These are phyloP conservation scores for Breviolum minutum DNA, from an alignment of 73 alveolate genomes.

Conservation along the genomic window DNA sequence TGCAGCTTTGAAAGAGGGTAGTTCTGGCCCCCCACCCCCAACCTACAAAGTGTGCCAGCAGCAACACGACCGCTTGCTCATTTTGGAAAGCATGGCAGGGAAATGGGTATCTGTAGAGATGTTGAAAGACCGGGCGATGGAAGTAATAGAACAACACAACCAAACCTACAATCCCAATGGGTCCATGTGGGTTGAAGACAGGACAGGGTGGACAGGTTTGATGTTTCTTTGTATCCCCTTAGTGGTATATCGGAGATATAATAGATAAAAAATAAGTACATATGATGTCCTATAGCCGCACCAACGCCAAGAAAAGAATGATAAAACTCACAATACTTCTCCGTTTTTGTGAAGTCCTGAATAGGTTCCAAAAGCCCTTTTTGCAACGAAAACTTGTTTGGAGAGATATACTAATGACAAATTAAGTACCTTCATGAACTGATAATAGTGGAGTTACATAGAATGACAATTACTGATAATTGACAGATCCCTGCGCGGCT, in stretches of 20 bases:
- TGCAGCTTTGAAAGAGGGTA: background rate
- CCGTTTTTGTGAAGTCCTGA: no score
- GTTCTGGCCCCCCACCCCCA: background rate
- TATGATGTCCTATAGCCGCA: background rate
- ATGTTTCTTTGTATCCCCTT: background rate
- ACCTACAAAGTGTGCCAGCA: background rate
- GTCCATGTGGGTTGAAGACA: background rate
- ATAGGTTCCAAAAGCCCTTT: no score
- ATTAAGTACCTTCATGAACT: no score
- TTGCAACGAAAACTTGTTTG: no score
- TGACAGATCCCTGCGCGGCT: background rate
- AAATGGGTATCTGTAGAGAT: background rate
- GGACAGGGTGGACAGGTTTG: background rate
- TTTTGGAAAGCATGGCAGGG: background rate
- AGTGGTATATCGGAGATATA: background rate
- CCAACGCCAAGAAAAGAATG: no score
- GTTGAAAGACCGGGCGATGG: background rate
- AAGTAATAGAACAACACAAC: background rate
- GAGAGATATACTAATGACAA: no score
- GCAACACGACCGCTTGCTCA: background rate
- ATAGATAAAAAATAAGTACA: background rate
- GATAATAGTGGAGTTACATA: no score
- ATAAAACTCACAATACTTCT: background rate
- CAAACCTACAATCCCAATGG: background rate
- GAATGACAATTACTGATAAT: no score